These are phyloP conservation scores for Acacia concinna DNA, from an alignment of 331 rosid genomes.

Conservation along the genomic window DNA sequence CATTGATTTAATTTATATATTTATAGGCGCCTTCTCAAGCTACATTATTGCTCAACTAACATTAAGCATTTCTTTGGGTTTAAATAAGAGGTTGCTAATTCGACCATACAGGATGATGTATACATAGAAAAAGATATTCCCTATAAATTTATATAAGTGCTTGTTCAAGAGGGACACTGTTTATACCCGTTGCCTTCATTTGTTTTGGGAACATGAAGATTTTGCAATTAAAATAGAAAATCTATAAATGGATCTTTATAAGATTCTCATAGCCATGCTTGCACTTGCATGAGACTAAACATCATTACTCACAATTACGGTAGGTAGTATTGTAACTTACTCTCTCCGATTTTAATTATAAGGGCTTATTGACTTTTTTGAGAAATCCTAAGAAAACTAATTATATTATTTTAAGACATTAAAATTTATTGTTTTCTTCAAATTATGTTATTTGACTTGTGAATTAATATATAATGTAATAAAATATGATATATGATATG, in stretches of 20 bases:
- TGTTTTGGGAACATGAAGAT: not conserved
- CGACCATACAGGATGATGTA: no score
- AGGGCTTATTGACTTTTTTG: no score
- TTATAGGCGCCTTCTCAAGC: not conserved
- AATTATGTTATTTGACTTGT: no score
- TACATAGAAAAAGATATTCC: not conserved
- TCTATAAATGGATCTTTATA: not conserved
- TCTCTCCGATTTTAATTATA: no score
- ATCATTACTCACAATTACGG: not conserved
- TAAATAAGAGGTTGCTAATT: no score
- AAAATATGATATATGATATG: no score
- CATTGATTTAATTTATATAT: not conserved
- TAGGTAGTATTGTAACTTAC: not conserved
- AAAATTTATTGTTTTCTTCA: no score
- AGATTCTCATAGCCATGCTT: not conserved
- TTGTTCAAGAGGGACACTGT: not conserved
- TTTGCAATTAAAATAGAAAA: not conserved
- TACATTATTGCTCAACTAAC: not conserved
- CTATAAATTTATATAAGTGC: not conserved
- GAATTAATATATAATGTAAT: no score
- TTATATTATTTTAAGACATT: no score
- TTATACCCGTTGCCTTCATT: not conserved
- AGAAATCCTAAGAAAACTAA: no score
- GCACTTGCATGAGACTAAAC: not conserved
- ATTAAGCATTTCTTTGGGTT: no score